A percentile compares a stretch with the other conserved stretches of the same genome.
Evolutionary conservation across 495 filamentous ascomycete species (phyloP).

Genomic region (Hyaloscypha hepaticicola): DNA sequence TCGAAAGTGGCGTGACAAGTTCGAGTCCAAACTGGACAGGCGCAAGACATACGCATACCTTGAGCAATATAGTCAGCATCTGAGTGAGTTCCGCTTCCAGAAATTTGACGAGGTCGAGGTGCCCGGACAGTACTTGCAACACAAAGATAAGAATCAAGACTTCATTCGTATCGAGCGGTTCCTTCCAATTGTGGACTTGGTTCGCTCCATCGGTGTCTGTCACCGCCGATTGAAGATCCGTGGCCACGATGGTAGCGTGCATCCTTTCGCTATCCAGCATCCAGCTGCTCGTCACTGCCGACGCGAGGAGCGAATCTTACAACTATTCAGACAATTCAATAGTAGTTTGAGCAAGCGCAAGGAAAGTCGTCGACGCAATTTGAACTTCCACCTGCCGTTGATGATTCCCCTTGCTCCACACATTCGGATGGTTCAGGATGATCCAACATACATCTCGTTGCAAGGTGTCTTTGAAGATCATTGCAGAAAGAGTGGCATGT

Average conservation of each 20-base stretch:
- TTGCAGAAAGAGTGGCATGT: slow-evolving; percentile 78
- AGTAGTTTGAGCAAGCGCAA: slow-evolving; percentile 84
- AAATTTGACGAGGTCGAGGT: slow-evolving; percentile 99
- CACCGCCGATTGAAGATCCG: slow-evolving; percentile 92
- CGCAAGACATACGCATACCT: slow-evolving; percentile 65
- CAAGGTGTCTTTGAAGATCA: slow-evolving; percentile 96
- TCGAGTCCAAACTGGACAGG: slow-evolving; percentile 97
- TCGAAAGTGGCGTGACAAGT: slow-evolving; percentile 93
- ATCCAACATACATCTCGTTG: slow-evolving; percentile 88
- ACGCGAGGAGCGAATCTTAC: slow-evolving; percentile 90
- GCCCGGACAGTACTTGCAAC: slow-evolving; percentile 93
- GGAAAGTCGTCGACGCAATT: slow-evolving; percentile 87
- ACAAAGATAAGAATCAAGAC: slow-evolving; percentile 97
- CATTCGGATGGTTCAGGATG: slow-evolving; percentile 91
- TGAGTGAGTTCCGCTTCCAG: slow-evolving; percentile 94
- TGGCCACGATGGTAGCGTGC: slow-evolving; percentile 94
- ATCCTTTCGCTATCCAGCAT: slow-evolving; percentile 93
- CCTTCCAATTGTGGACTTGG: slow-evolving; percentile 88
- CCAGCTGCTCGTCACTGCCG: slow-evolving; percentile 88
- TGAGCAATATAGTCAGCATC: slow-evolving; percentile 79
- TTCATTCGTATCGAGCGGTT: slow-evolving; percentile 97
- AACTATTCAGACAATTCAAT: slow-evolving; percentile 98
- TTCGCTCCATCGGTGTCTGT: slow-evolving; percentile 82
- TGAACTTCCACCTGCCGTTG: slow-evolving; percentile 92
- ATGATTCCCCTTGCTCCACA: slow-evolving; percentile 94